Evolutionary conservation across 441 rosid genomes (phyloP), one percentile per base, ranked within the genome.

Genomic region (Caryocar brasiliense): DNA sequence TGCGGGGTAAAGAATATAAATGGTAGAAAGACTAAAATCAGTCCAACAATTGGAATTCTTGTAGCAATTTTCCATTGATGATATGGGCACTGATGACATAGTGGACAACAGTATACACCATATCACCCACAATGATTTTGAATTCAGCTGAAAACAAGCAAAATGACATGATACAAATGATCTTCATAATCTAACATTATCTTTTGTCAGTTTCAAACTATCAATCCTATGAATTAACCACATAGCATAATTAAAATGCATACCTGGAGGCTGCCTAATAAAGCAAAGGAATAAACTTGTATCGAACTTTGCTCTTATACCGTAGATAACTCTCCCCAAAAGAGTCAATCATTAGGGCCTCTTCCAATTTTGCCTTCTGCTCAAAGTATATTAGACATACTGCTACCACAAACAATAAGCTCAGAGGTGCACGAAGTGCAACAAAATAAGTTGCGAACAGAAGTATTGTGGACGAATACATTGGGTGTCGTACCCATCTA

Each of bases 401-500:
- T 0, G 63, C 82, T 25, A 71, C 66, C 41, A 81, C 62, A 70
- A 83, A 81, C 46, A 83, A 58, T 64, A 73, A 56, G 61, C 97
- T 89, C 73, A 81, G 61, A 64, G 91, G 93, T 5, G 95, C 91
- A 41, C 79, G 80, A 39, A 81, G 82, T 2, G 95, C 82, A 43
- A 68, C 34, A 65, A 77, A 85, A 66, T 81, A 81, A 25, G 80
- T 51, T 0, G 66, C 77, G 27, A 89, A 80, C 51, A 89, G 70
- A 68, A 85, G 86, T 74, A 89, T 72, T 1, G 83, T 76, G 29
- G 95, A 89, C 2, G 86, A 81, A 56, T 85, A 83, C 47, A 85
- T 73, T 0, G 95, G 95, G 67, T 89, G 97, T 40, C 88, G 60
- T 44, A 83, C 79, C 93, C 84, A 85, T 58, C 97, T 80, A 61